Evolutionary conservation across 768 basidiomycete genomes (phyloP), one percentile per base, ranked within the genome.

Genomic region (Boletellus ananiceps): DNA sequence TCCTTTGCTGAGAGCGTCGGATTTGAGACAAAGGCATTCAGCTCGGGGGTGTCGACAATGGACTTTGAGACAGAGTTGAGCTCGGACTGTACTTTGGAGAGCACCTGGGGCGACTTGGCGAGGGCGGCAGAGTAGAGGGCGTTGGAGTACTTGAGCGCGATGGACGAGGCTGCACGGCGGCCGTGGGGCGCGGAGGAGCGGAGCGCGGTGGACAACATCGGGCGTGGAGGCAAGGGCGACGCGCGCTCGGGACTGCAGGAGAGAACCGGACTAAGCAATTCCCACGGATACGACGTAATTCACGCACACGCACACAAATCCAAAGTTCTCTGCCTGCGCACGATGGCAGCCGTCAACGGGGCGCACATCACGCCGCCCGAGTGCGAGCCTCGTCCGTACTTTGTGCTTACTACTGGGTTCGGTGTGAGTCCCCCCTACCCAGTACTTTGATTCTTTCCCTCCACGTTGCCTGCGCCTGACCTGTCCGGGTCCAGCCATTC

Each of bases 1-100:
- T 96, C 94, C 40, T 81, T 77, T 38, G 79, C 69, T 8, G 93
- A 90, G 16, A 99, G 80, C 9, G 95, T 94, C 39, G 96, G 96
- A 77, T 99, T 98, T 57, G 71, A 69, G 64, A 99, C 75, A 72
- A 95, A 90, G 4, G 80, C 67, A 50, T 71, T 72, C 58, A 93
- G 69, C 58, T 84, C 82, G 49, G 84, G 75, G 50, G 79, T 76
- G 33, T 76, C 71, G 63, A 80, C 76, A 69, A 97, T 79, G 66
- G 84, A 74, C 64, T 76, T 76, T 56, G 83, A 74, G 67, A 98
- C 80, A 57, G 71, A 70, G 59, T 71, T 73, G 57, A 98, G 82
- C 66, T 98, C 96, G 41, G 82, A 64, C 69, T 93, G 88, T 61
- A 98, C 89, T 66, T 87, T 84, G 70, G 69, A 83, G 70, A 98